These are phyloP conservation scores for Leccinum variabile DNA, from an alignment of 1,284 basidiomycete species.

Conservation along the genomic window DNA sequence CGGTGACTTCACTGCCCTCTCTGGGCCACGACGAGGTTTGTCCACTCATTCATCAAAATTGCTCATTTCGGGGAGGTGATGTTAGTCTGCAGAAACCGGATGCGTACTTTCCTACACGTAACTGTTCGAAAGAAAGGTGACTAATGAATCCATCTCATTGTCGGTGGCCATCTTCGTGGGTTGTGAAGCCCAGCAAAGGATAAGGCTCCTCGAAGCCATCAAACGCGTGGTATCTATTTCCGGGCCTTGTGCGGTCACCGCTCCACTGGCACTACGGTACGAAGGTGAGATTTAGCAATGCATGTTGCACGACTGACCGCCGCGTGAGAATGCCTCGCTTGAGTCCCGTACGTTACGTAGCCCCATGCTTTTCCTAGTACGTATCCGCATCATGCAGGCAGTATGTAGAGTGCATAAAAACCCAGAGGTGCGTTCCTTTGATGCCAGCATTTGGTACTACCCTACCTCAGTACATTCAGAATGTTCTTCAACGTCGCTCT, in stretches of 20 bases:
- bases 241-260: background rate
- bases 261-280: background rate
- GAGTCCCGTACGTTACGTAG: background rate
- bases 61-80: background rate
- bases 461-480: background rate
- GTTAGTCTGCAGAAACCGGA: background rate
- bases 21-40: background rate
- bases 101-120: background rate
- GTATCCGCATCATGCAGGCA: background rate
- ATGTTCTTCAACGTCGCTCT: constrained; percentile 8
- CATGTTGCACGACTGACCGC: background rate
- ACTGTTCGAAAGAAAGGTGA: background rate
- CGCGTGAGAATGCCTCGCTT: background rate
- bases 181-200: background rate
- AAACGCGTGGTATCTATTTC: background rate
- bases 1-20: background rate
- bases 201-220: background rate
- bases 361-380: background rate
- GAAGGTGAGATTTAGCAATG: background rate
- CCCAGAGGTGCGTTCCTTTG: background rate
- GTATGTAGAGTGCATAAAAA: constrained; percentile 3
- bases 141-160: background rate
- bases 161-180: background rate
- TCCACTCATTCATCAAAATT: background rate
- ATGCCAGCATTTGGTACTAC: background rate